phyloP scores from a whole-genome alignment of 192 early-diverging fungal species.

The Entomortierella lignicola region DNA sequence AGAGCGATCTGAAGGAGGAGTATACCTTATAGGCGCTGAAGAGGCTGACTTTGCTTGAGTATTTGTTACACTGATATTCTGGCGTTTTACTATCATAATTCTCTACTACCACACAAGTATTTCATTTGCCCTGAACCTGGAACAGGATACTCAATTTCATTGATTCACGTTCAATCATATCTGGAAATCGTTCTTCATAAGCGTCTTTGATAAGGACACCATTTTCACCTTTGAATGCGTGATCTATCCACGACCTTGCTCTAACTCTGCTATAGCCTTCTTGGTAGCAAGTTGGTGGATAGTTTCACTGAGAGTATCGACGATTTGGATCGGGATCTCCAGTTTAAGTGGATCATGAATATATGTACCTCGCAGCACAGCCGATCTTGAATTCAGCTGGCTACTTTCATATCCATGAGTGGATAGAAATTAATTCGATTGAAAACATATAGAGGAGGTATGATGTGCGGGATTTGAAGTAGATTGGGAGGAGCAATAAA shows the following conservation, averaged over 20 bases:
- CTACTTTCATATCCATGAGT: slow-evolving; percentile 47
- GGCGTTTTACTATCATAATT: too few species aligned
- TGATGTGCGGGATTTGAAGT: slow-evolving; percentile 47
- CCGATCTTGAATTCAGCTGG: slow-evolving; percentile 21
- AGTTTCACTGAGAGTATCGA: slow-evolving; percentile 15
- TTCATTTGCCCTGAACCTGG: slow-evolving; percentile 40
- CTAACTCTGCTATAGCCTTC: slow-evolving; percentile 59
- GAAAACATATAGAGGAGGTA: slow-evolving; percentile 50
- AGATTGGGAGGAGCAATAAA: slow-evolving; percentile 22
- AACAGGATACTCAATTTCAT: slow-evolving; percentile 42
- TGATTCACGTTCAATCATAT: slow-evolving; percentile 45
- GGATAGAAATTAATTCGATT: slow-evolving; percentile 52
- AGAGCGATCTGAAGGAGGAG: too few species aligned
- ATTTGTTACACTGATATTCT: too few species aligned
- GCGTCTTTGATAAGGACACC: slow-evolving; percentile 1
- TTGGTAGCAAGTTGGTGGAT: slow-evolving; percentile 58
- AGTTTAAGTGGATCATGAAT: slow-evolving; percentile 57
- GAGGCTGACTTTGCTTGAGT: too few species aligned
- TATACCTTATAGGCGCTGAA: too few species aligned
- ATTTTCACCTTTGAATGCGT: slow-evolving; percentile 14
- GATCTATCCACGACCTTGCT: slow-evolving; percentile 58
- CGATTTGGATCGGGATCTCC: slow-evolving; percentile 40
- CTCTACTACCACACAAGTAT: too few species aligned
- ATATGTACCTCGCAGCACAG: slow-evolving; percentile 40
- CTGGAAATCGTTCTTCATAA: slow-evolving; percentile 4